phyloP scores from a whole-genome alignment of 2,329 filamentous ascomycete genomes.

The Zymoseptoria tritici region DNA sequence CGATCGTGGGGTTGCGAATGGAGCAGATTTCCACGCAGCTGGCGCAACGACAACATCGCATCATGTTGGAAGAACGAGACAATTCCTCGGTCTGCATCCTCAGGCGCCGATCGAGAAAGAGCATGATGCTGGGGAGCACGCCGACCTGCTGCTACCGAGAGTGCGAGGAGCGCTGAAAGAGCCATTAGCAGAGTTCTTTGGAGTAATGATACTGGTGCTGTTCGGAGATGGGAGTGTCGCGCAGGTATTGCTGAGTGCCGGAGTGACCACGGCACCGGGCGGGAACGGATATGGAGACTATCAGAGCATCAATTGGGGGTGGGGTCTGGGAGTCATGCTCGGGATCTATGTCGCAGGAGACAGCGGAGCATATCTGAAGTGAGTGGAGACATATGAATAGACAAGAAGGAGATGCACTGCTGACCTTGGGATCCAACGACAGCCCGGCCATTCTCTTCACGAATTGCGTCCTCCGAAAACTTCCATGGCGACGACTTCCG shows the following conservation, averaged over 20 bases:
- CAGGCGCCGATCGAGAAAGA: conserved; percentile 36
- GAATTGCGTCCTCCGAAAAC: conserved; percentile 60
- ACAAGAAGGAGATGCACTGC: neutral
- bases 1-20: neutral
- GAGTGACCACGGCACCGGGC: conserved; percentile 34
- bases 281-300: conserved; percentile 37
- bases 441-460: conserved; percentile 65
- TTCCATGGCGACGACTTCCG: conserved; percentile 63
- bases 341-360: conserved; percentile 40
- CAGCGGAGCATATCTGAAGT: conserved; percentile 37
- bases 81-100: conserved; percentile 32
- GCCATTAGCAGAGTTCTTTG: conserved; percentile 40
- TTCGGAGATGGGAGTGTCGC: conserved; percentile 41
- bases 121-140: conserved; percentile 31
- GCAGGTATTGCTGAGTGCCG: conserved; percentile 35
- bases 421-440: neutral
- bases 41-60: neutral
- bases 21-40: neutral
- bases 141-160: conserved; percentile 33
- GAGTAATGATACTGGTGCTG: conserved; percentile 35
- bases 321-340: conserved; percentile 58
- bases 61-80: neutral
- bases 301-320: conserved; percentile 39
- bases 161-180: conserved; percentile 32
- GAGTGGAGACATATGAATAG: neutral